Evolutionary conservation across 2,329 filamentous ascomycete genomes (phyloP), one percentile per base, ranked within the genome.

Genomic region (Celoporthe dispersa): DNA sequence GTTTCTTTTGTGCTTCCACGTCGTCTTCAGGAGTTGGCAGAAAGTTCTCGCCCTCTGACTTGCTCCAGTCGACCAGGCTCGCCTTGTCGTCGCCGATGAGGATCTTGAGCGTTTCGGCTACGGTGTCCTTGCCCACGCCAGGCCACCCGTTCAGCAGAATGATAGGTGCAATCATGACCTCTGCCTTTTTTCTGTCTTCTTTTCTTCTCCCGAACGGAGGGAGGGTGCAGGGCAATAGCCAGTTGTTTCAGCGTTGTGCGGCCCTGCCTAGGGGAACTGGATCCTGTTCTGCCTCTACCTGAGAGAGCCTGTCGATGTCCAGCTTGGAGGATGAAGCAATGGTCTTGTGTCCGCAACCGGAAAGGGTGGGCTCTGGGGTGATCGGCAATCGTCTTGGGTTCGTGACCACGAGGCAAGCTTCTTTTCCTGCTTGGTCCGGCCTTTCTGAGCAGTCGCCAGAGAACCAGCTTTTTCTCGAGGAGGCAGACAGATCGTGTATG

Each of bases 111-210:
- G 74, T 77, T 72, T 79, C 77, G 48, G 77, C 78, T 1, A 79
- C 74, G 7, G 78, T 75, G 37, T 76, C 73, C 72, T 79, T 80
- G 65, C 78, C 78, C 41, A 78, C 74, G 64, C 76, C 77, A 3
- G 76, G 76, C 76, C 76, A 77, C 68, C 79, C 79, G 70, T 80
- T 80, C 74, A 80, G 77, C 70, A 76, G 78, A 41, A 80, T 73
- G 5, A 60, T 33, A 11, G 41, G 68, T 64, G 33, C 33, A 31
- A n/a, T 53, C 53, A 71, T 67, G 55, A 6, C 66, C 48, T 39
- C 59, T 64, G 51, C 44, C 44, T 19, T 19, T 44, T 44, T 39
- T 39, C 12, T 12, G 3, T 3, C 2, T 14, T 44, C 41, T 44
- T 22, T 44, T 41, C 7, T 11, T 51, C n/a, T 37, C 28, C 25